Evolutionary conservation across 495 filamentous ascomycete genomes (phyloP).

Genomic region (Annulohypoxylon nitens): DNA sequence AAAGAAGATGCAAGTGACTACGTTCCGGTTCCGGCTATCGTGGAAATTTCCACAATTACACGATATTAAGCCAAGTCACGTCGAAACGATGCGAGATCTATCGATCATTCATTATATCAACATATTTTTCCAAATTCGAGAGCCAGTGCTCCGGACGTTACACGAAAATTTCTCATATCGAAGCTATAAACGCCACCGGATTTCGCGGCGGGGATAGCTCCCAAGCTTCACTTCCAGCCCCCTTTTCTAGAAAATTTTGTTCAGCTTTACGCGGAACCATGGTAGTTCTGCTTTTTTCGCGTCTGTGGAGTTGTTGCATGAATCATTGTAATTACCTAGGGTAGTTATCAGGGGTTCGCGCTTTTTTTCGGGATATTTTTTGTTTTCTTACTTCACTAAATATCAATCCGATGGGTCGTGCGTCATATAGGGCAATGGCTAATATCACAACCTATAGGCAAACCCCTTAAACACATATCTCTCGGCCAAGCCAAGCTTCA

Average conservation of each 20-base stretch:
- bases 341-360: constrained; percentile 43
- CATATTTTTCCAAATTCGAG: constrained; percentile 12
- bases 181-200: constrained; percentile 2
- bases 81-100: constrained; percentile 18
- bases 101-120: constrained; percentile 12
- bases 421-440: constrained; percentile 55
- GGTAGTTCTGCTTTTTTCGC: constrained; percentile 21
- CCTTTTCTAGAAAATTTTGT: constrained; percentile 26
- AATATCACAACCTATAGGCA: constrained; percentile 70
- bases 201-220: not conserved
- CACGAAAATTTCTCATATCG: constrained; percentile 23
- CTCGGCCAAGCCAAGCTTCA: constrained; percentile 88
- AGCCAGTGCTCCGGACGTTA: constrained; percentile 32
- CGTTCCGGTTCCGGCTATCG: constrained; percentile 37
- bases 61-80: constrained; percentile 22
- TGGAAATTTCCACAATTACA: constrained; percentile 25
- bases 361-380: constrained; percentile 40
- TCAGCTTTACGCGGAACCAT: constrained; percentile 30
- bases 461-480: constrained; percentile 98
- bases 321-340: constrained; percentile 43
- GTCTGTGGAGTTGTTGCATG: constrained; percentile 46
- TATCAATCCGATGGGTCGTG: constrained; percentile 32
- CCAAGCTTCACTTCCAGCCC: constrained; percentile 6
- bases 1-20: not conserved
- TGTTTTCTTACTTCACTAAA: constrained; percentile 27